Conservation (phyloP, 306 rosid genomes). For the Gastrolobium bilobum region DNA sequence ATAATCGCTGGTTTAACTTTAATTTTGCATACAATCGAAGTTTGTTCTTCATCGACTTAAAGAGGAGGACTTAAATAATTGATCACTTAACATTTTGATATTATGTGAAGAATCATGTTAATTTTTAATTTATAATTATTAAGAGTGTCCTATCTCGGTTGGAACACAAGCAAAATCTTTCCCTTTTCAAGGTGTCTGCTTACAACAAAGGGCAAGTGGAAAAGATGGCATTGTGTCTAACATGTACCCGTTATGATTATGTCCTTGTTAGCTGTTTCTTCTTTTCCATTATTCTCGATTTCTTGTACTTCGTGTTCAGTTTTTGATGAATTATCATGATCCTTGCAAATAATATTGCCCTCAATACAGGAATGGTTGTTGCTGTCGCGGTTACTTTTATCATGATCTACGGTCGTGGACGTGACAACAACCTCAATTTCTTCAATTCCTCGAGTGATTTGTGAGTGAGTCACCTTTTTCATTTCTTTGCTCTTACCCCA, state of each 20-base stretch:
- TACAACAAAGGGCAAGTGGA: neutral
- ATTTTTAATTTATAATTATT: neutral
- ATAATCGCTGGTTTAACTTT: neutral
- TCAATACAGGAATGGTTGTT: neutral
- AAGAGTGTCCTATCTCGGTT: neutral
- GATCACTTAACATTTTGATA: neutral
- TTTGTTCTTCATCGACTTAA: neutral
- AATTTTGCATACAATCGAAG: neutral
- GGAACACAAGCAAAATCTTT: neutral
- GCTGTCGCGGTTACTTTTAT: neutral
- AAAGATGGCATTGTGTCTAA: slow-evolving; percentile 3
- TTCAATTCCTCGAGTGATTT: neutral
- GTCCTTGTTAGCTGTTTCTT: slow-evolving; percentile 13
- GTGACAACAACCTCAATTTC: slow-evolving; percentile 42
- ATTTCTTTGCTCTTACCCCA: slow-evolving; percentile 60
- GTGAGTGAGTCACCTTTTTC: slow-evolving; percentile 22
- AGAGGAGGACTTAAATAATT: neutral
- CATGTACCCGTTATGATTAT: neutral
- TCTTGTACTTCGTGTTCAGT: slow-evolving; percentile 16
- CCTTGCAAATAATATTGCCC: neutral
- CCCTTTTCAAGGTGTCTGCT: neutral
- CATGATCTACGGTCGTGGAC: neutral
- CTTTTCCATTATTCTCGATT: neutral
- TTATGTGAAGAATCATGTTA: neutral
- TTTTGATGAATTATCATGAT: slow-evolving; percentile 11